Base-by-base conservation (phyloP, 2,329 filamentous ascomycete genomes). In the Sclerotinia nivalis region DNA sequence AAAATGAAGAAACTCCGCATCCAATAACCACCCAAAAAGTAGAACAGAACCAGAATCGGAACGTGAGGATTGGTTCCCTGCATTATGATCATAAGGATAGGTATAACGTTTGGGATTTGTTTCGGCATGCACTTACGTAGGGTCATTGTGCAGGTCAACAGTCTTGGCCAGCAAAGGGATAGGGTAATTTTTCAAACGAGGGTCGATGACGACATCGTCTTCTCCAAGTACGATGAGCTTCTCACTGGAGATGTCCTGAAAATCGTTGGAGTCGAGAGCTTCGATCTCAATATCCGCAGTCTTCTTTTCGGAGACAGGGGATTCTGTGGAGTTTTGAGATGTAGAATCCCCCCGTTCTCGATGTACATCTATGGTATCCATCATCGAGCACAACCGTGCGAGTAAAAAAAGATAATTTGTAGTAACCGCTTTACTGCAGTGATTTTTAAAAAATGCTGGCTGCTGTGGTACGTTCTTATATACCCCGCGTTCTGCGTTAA, bases 21-120 rank as follows among this genome's bases (percentile, higher is more conserved):
- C 78, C 78, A 52, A 75, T 64, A 1, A 77, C 62, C 9, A 78
- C 77, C 77, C 78, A 79, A 45, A 79, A 78, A 8, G 77, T 78
- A 13, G 77, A 73, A 12, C 79, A 72, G 31, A 78, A 54, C 71
- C 74, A 79, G 71, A 78, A 79, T 25, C 77, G 75, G 40, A 79
- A 79, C 6, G 78, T 79, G n/a, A 79, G 73, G 45, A 79, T 78
- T 0, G 77, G 78, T 66, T 79, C 77, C 40, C 74, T 77, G 31
- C 22, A 52, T 8, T 43, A 34, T 12, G 37, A n/a, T 68, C 22
- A 50, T 43, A 9, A 45, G 34, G 4, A 43, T 43, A 0, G n/a
- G 34, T 7, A 31, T 25, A 4, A 49, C 37, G 4, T 1, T 22
- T 62, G 31, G 4, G 7, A 1, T 13, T 52, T 28, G 40, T n/a